Percentiles rank a stretch among this genome's conserved stretches.
Conservation (phyloP, 805 yeast genomes). For the Candida silvatica region DNA sequence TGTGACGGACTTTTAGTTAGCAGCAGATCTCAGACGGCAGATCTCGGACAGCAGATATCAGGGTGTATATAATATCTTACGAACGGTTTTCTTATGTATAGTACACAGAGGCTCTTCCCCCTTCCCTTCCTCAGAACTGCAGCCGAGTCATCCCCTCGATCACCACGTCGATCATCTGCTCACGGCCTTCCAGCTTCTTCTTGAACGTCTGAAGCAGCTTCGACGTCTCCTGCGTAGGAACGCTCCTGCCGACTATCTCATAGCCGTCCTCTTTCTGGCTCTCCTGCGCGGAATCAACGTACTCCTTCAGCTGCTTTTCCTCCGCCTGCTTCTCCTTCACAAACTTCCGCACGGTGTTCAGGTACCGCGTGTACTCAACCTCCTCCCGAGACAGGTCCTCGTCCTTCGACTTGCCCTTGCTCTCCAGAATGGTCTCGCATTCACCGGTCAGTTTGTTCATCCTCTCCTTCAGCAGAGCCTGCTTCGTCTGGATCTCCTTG, state of each 20-base stretch:
- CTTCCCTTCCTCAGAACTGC: too few species aligned
- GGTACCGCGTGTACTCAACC: slow-evolving; percentile 14
- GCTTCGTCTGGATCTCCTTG: slow-evolving; percentile 23
- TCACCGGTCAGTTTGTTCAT: slow-evolving; percentile 9
- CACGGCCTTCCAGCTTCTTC: slow-evolving; percentile 12
- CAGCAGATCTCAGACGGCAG: not conserved
- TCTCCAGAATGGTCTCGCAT: slow-evolving; percentile 6
- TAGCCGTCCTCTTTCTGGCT: too few species aligned
- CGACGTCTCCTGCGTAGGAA: slow-evolving; percentile 1
- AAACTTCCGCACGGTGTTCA: slow-evolving; percentile 12
- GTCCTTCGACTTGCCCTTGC: slow-evolving; percentile 6
- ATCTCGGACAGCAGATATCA: not conserved
- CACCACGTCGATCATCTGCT: slow-evolving; percentile 7
- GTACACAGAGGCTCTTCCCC: not conserved
- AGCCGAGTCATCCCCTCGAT: too few species aligned
- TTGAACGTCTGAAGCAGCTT: slow-evolving; percentile 10
- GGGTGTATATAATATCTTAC: not conserved
- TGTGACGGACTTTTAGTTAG: slow-evolving; percentile 82
- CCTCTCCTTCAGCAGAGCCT: slow-evolving; percentile 10
- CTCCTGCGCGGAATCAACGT: too few species aligned
- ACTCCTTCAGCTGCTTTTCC: slow-evolving; percentile 5
- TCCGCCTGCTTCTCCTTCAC: slow-evolving; percentile 13
- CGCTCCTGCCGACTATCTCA: too few species aligned
- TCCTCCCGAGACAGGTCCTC: slow-evolving; percentile 18
- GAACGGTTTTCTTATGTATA: not conserved